phyloP scores from a whole-genome alignment of 352 stramenopile genomes.

The Elongisporangium undulatum region DNA sequence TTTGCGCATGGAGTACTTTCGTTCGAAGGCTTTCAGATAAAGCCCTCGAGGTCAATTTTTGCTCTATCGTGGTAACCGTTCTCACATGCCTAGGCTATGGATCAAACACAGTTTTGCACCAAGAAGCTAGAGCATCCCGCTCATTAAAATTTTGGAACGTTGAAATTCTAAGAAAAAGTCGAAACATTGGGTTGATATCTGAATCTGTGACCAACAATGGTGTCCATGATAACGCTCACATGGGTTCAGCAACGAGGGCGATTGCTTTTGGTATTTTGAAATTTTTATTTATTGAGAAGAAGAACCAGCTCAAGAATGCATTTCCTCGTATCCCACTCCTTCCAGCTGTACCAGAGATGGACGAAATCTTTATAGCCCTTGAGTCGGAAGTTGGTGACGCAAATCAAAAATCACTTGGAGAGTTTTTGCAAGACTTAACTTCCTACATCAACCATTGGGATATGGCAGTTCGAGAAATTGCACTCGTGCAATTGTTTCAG shows the following conservation, averaged over 20 bases:
- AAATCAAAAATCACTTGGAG: constrained; percentile 25
- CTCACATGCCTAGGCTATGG: constrained; percentile 65
- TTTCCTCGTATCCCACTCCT: constrained; percentile 73
- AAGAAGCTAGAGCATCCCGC: constrained; percentile 22
- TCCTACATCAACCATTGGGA: constrained; percentile 79
- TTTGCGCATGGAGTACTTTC: constrained; percentile 75
- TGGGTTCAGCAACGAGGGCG: constrained; percentile 7
- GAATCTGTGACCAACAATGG: constrained; percentile 11
- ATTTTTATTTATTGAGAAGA: constrained; percentile 79
- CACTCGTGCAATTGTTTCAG: constrained; percentile 63
- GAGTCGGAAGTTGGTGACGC: constrained; percentile 61
- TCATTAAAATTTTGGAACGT: constrained; percentile 26
- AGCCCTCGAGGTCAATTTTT: constrained; percentile 78
- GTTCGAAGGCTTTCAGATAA: constrained; percentile 75
- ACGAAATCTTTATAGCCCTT: constrained; percentile 53
- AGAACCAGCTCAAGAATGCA: constrained; percentile 42
- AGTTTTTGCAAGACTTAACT: constrained; percentile 55
- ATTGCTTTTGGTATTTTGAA: constrained; percentile 32
- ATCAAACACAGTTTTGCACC: constrained; percentile 29
- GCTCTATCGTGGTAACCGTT: constrained; percentile 85
- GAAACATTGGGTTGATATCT: neutral
- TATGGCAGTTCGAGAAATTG: constrained; percentile 69
- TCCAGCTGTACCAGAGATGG: constrained; percentile 58
- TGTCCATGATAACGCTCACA: constrained; percentile 38
- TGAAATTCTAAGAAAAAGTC: constrained; percentile 22